Evolutionary conservation across 2,329 filamentous ascomycete species (phyloP), one percentile per base, ranked within the genome.

Genomic region (Aspergillus sojae): DNA sequence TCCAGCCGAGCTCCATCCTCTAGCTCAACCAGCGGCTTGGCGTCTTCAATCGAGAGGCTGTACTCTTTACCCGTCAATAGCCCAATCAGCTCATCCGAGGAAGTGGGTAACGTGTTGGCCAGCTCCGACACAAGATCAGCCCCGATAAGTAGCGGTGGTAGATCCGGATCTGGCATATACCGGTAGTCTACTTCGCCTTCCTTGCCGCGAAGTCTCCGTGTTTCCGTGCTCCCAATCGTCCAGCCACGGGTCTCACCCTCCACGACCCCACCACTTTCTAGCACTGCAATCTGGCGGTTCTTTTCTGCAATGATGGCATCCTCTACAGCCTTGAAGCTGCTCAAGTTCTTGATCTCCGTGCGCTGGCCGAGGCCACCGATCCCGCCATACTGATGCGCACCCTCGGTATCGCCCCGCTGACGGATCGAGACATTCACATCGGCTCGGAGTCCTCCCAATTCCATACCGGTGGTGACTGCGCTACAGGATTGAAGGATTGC

Each of bases 151-250:
- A 99, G 83, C 1, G 95, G 93, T 0, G 87, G 85, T 16, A 99
- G 84, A 74, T 99, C 95, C 5, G 95, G 92, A 75, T 99, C 95
- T 0, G 95, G 94, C 94, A 99, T 98, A 75, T 99, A 99, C 48
- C 95, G 86, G 78, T 99, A 99, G 77, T 99, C 95, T 6, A 98
- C 93, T 74, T 97, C 94, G 55, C 95, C 95, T 77, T 98, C 95
- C 77, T 99, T 99, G 30, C 93, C 93, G 71, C 95, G 87, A 50
- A 99, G 81, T 46, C 90, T 86, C 63, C 88, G 88, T 4, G 95
- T 98, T 75, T 93, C 90, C 4, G 88, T 93, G 66, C 88, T 90
- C 2, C 93, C 93, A 28, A 97, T 85, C 1, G 92, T 91, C 93
- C 94, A 99, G 6, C 95, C 94, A 62, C 95, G 86, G 9, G 95